phyloP scores from a whole-genome alignment of 2,329 filamentous ascomycete species.

The Ophiobolus disseminans region DNA sequence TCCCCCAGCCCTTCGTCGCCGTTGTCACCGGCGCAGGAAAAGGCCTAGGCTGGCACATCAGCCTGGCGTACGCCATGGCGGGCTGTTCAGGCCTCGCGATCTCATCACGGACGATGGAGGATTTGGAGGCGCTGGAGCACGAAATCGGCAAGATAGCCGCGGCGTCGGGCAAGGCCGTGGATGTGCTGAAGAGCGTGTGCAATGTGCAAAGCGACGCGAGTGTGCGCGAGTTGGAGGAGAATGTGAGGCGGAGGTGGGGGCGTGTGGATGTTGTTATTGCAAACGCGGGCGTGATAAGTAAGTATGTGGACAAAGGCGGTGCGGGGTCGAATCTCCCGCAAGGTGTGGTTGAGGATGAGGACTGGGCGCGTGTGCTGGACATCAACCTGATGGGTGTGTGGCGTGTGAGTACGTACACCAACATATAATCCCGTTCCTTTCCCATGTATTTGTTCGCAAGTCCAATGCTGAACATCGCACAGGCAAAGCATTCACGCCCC shows the following conservation, averaged over 20 bases:
- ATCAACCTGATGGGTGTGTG: slow-evolving; percentile 30
- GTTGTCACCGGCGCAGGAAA: slow-evolving; percentile 64
- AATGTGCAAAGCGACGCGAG: slow-evolving; percentile 15
- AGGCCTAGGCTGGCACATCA: slow-evolving; percentile 61
- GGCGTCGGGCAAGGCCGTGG: slow-evolving; percentile 32
- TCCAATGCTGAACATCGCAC: too few relatives aligned
- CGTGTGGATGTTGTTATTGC: slow-evolving; percentile 28
- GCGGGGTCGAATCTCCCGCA: slow-evolving; percentile 22
- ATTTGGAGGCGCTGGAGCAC: slow-evolving; percentile 17
- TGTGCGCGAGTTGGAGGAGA: slow-evolving; percentile 10
- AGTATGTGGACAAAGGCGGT: slow-evolving; percentile 22
- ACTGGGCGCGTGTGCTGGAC: slow-evolving; percentile 29
- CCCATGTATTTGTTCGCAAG: too few relatives aligned
- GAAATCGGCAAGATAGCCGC: slow-evolving; percentile 15
- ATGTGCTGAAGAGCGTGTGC: slow-evolving; percentile 30
- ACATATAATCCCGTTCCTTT: too few relatives aligned
- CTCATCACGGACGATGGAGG: slow-evolving; percentile 31
- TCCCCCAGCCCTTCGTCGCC: slow-evolving; percentile 37
- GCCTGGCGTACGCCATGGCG: slow-evolving; percentile 61
- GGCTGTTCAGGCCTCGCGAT: slow-evolving; percentile 62
- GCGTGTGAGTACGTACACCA: slow-evolving; percentile 10
- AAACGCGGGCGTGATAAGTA: slow-evolving; percentile 29
- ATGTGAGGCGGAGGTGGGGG: slow-evolving; percentile 14
- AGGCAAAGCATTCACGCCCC: slow-evolving; percentile 23
- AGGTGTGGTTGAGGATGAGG: slow-evolving; percentile 21